A percentile compares a stretch with the other conserved stretches of the same genome.
Conservation (phyloP, 352 stramenopile genomes). For the Phytophthora cactorum region DNA sequence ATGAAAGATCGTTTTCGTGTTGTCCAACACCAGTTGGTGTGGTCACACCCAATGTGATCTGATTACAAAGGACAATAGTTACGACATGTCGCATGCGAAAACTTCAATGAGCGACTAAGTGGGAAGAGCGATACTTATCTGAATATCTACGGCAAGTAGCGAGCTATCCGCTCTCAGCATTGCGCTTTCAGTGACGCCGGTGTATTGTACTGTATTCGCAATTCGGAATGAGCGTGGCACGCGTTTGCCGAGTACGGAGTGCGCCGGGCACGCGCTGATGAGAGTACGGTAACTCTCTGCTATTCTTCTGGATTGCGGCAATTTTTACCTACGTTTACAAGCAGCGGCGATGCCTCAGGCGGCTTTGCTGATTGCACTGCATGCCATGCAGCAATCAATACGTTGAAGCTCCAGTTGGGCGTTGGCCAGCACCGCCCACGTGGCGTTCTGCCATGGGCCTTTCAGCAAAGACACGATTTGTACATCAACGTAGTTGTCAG, state of each 20-base stretch:
- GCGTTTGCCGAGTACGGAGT: background rate
- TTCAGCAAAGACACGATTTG: constrained; percentile 23
- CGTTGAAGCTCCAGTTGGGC: constrained; percentile 17
- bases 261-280: background rate
- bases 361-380: background rate
- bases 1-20: constrained; percentile 34
- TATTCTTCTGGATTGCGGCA: constrained; percentile 5
- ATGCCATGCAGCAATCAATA: background rate
- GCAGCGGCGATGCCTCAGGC: no score
- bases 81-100: constrained; percentile 25
- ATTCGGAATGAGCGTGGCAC: constrained; percentile 9
- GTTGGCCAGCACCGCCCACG: constrained; percentile 17
- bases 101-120: constrained; percentile 17
- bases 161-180: no score
- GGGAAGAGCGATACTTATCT: constrained; percentile 2
- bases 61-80: constrained; percentile 6
- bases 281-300: background rate
- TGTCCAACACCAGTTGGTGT: background rate
- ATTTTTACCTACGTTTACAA: constrained; percentile 2
- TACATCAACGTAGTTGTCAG: constrained; percentile 1
- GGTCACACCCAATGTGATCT: constrained; percentile 5
- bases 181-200: no score
- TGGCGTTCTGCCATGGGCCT: constrained; percentile 5
- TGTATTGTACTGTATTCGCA: no score
- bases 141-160: background rate